phyloP scores from a whole-genome alignment of 768 basidiomycete species.

The Auricularia cornea region DNA sequence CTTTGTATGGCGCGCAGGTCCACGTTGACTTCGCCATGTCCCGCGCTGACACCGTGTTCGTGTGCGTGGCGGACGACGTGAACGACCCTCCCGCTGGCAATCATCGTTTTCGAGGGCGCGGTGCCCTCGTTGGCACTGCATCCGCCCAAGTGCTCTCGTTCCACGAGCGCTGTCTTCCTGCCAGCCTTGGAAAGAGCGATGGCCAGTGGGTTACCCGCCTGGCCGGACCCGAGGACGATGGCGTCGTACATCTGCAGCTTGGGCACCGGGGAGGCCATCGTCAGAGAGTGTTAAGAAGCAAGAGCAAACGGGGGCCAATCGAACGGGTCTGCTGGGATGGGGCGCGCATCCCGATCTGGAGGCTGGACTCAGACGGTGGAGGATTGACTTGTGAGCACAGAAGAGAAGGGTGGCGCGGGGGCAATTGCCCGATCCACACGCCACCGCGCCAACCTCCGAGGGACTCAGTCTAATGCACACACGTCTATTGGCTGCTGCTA shows the following conservation, averaged over 20 bases:
- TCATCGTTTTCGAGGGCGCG: conserved; percentile 11
- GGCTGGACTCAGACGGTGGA: too few relatives aligned
- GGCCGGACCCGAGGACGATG: conserved; percentile 9
- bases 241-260: conserved; percentile 2
- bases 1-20: background rate
- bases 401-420: too few relatives aligned
- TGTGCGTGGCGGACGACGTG: conserved; percentile 6
- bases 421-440: too few relatives aligned
- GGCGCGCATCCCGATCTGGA: too few relatives aligned
- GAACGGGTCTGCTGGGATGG: background rate
- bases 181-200: conserved; percentile 8
- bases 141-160: conserved; percentile 8
- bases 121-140: conserved; percentile 12
- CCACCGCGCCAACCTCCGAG: too few relatives aligned
- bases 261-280: background rate
- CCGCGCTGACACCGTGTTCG: conserved; percentile 7
- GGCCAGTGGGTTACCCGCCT: conserved; percentile 8
- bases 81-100: conserved; percentile 8
- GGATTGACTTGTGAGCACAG: too few relatives aligned
- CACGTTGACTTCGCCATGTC: background rate
- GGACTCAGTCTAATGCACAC: background rate
- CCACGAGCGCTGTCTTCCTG: conserved; percentile 6
- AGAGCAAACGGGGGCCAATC: background rate
- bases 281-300: background rate
- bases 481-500: background rate